A percentile compares a stretch with the other conserved stretches of the same genome.
Conservation (phyloP, 2,329 filamentous ascomycete genomes). For the Calonectria naviculata region DNA sequence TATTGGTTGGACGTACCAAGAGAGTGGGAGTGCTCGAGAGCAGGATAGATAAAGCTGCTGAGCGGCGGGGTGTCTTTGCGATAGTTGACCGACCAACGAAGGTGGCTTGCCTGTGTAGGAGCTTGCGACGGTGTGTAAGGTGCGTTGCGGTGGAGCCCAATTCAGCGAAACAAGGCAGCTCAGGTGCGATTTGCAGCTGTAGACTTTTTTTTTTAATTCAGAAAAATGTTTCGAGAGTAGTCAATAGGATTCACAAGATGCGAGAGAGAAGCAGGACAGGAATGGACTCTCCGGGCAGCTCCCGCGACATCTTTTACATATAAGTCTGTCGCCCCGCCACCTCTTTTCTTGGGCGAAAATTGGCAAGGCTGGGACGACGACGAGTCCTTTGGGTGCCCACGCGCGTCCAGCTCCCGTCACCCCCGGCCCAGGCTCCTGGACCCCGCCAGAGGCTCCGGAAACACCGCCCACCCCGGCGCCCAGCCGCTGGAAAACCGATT, state of each 20-base stretch:
- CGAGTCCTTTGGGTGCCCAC: not conserved
- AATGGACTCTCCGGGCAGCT: constrained; percentile 22
- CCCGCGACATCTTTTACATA: constrained; percentile 39
- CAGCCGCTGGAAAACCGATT: constrained; percentile 17
- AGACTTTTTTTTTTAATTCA: not conserved
- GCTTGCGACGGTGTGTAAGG: not conserved
- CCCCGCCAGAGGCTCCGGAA: not conserved
- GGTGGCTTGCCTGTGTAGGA: not conserved
- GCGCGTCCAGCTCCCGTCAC: not conserved
- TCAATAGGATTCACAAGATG: constrained; percentile 9
- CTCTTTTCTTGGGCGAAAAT: constrained; percentile 48
- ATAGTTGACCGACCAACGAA: constrained; percentile 24
- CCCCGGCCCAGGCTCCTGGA: not conserved
- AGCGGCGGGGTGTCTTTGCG: constrained; percentile 8
- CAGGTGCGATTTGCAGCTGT: not conserved
- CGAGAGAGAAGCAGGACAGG: constrained; percentile 13
- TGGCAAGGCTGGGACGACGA: constrained; percentile 46
- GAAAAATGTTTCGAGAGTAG: not conserved
- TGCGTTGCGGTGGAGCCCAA: not conserved
- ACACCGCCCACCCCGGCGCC: constrained; percentile 10
- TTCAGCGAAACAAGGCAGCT: not conserved
- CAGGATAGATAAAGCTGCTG: constrained; percentile 11
- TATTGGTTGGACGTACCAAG: constrained; percentile 4
- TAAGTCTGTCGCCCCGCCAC: constrained; percentile 64
- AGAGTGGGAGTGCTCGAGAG: not conserved